Evolutionary conservation across 805 yeast species (phyloP).

Genomic region (Phaffomyces thermotolerans): DNA sequence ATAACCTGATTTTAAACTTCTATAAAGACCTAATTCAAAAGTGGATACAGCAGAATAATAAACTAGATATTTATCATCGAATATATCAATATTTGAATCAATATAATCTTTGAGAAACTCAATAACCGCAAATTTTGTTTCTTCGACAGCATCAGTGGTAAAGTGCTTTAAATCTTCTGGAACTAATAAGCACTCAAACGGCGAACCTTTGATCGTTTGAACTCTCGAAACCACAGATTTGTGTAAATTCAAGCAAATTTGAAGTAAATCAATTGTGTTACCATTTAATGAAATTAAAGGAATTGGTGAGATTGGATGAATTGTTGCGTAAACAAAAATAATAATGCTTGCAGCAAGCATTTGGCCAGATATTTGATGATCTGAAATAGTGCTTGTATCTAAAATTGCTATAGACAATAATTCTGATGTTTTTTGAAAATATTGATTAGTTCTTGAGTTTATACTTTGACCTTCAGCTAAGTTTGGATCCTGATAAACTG

Average conservation of each 20-base stretch:
- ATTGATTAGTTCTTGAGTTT: constrained; percentile 11
- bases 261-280: constrained; percentile 10
- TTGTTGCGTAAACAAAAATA: constrained; percentile 15
- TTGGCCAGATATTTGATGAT: constrained; percentile 9
- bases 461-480: constrained; percentile 4
- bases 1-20: constrained; percentile 15
- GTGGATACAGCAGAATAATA: constrained; percentile 10
- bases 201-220: constrained; percentile 3
- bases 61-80: constrained; percentile 1
- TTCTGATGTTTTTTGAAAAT: constrained; percentile 10
- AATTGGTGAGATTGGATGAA: constrained; percentile 16
- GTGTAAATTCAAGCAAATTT: constrained; percentile 11
- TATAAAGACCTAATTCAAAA: constrained; percentile 15
- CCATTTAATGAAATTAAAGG: constrained; percentile 8
- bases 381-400: neutral
- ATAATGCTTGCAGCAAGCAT: constrained; percentile 14
- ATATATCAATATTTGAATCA: neutral
- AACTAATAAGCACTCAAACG: too few species aligned
- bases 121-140: constrained; percentile 11
- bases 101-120: constrained; percentile 12
- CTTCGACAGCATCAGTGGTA: constrained; percentile 2
- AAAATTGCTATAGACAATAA: constrained; percentile 2
- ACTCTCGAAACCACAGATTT: constrained; percentile 2
- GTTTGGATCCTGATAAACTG: neutral
- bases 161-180: constrained; percentile 2